A percentile compares a stretch with the other conserved stretches of the same genome.
phyloP scores from a whole-genome alignment of 2,329 filamentous ascomycete genomes.

The Parastagonospora avenae region DNA sequence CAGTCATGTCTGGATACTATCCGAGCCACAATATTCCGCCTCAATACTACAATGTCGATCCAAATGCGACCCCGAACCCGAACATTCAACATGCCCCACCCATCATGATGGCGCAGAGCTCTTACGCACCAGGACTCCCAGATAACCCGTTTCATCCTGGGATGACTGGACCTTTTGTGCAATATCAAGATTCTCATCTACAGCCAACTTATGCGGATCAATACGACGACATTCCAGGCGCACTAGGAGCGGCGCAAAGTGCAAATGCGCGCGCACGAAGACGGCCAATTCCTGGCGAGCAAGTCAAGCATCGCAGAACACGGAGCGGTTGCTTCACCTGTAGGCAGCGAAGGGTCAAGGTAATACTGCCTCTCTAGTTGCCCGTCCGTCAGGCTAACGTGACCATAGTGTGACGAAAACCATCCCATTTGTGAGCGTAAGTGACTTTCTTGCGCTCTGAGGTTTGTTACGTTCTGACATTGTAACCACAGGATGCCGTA shows the following conservation, averaged over 20 bases:
- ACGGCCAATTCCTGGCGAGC: slow-evolving; percentile 57
- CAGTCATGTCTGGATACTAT: slow-evolving; percentile 48
- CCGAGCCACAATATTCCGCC: slow-evolving; percentile 40
- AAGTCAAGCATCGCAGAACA: slow-evolving; percentile 90
- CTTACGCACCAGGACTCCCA: slow-evolving; percentile 32
- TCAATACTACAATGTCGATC: slow-evolving; percentile 44
- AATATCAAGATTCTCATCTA: slow-evolving; percentile 37
- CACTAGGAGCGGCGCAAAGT: slow-evolving; percentile 33
- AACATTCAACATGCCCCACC: slow-evolving; percentile 31
- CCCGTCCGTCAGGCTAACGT: slow-evolving; percentile 12
- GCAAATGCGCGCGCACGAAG: slow-evolving; percentile 36
- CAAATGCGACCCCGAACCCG: slow-evolving; percentile 29
- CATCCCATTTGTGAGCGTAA: slow-evolving; percentile 81
- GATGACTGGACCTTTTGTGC: slow-evolving; percentile 36
- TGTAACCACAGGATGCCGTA: slow-evolving; percentile 72
- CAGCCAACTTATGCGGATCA: slow-evolving; percentile 42
- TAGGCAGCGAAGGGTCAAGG: slow-evolving; percentile 82
- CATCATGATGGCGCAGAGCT: slow-evolving; percentile 37
- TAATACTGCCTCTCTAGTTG: slow-evolving; percentile 28
- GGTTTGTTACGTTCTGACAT: slow-evolving; percentile 20
- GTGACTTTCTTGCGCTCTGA: slow-evolving; percentile 32
- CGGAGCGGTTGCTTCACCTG: slow-evolving; percentile 95
- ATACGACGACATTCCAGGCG: slow-evolving; percentile 41
- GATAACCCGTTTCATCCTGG: slow-evolving; percentile 40
- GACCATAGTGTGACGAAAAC: slow-evolving; percentile 80